Percentiles rank a stretch among this genome's conserved stretches.
Conservation (phyloP, 116 monocot species). For the Trichopus zeylanicus region DNA sequence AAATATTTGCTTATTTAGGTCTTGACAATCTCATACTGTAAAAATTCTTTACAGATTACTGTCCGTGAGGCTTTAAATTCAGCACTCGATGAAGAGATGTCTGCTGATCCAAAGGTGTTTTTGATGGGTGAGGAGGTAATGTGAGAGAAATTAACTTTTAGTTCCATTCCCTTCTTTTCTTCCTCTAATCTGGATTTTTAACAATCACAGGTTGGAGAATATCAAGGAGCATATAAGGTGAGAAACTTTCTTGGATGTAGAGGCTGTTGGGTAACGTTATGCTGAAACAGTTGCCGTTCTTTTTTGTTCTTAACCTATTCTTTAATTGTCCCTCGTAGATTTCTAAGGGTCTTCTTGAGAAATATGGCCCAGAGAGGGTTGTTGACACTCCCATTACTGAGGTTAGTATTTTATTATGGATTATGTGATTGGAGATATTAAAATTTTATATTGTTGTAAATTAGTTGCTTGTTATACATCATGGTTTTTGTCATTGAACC, state of each 20-base stretch:
- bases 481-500: not conserved
- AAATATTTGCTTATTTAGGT: not conserved
- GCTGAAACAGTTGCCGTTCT: not conserved
- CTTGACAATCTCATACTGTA: not conserved
- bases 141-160: not conserved
- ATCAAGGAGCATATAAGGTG: slow-evolving; percentile 99
- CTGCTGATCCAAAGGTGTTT: slow-evolving; percentile 81
- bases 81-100: slow-evolving; percentile 94
- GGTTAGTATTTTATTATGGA: slow-evolving; percentile 23
- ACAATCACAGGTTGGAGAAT: slow-evolving; percentile 82
- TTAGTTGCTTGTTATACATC: not conserved
- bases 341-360: slow-evolving; percentile 76
- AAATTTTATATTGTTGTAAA: too few species aligned
- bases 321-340: slow-evolving; percentile 54
- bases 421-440: not conserved
- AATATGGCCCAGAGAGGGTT: slow-evolving; percentile 98
- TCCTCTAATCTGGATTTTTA: slow-evolving; percentile 1
- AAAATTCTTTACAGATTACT: slow-evolving; percentile 42
- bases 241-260: slow-evolving; percentile 3
- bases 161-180: not conserved
- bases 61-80: slow-evolving; percentile 91
- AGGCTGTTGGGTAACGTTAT: not conserved
- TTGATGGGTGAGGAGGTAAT: slow-evolving; percentile 98
- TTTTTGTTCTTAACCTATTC: not conserved
- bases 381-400: slow-evolving; percentile 95